Conservation (phyloP, 805 yeast species). For the Lachancea waltii region DNA sequence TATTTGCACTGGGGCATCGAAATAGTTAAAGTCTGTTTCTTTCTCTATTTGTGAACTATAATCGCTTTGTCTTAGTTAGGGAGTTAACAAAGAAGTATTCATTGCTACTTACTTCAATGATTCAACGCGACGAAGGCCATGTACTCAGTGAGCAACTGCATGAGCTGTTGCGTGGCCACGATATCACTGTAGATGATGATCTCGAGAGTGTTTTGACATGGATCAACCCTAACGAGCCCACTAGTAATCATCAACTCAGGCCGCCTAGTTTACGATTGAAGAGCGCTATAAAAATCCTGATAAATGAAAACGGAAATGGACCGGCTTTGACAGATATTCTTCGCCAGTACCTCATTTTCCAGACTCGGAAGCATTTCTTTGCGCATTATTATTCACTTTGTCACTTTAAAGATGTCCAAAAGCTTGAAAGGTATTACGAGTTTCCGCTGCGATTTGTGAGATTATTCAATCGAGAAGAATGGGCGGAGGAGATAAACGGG, state of each 20-base stretch:
- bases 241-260: conserved; percentile 21
- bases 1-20: too few species aligned
- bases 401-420: conserved; percentile 18
- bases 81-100: not conserved
- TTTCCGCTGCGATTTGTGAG: conserved; percentile 21
- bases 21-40: too few species aligned
- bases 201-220: conserved; percentile 21
- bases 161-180: conserved; percentile 7
- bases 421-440: conserved; percentile 20
- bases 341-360: conserved; percentile 18
- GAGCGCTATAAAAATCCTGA: conserved; percentile 11
- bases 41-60: not conserved
- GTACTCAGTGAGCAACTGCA: conserved; percentile 1
- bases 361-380: conserved; percentile 23
- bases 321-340: conserved; percentile 9
- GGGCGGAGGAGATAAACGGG: conserved; percentile 17
- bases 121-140: conserved; percentile 2
- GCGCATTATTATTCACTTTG: conserved; percentile 12
- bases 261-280: conserved; percentile 25
- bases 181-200: conserved; percentile 18
- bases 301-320: conserved; percentile 1
- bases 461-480: conserved; percentile 12
- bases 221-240: conserved; percentile 23
- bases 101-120: conserved; percentile 3
- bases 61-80: not conserved